Conservation (phyloP, 768 basidiomycete species). For the Lactifluus subvellereus region DNA sequence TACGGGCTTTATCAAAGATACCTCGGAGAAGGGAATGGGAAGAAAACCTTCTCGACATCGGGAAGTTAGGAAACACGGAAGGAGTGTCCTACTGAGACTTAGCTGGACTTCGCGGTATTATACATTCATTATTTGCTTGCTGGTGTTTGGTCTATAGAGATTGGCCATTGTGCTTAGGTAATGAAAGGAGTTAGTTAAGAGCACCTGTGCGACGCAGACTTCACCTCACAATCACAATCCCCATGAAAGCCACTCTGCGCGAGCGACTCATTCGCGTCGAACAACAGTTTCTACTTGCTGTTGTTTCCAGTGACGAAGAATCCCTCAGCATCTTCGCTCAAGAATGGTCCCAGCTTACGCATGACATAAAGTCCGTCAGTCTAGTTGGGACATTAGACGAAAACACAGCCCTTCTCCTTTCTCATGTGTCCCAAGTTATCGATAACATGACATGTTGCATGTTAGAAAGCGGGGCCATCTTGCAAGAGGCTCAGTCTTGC, state of each 20-base stretch:
- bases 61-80: background rate
- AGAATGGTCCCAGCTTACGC: slow-evolving; percentile 4
- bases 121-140: background rate
- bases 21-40: background rate
- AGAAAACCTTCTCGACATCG: background rate
- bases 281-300: slow-evolving; percentile 7
- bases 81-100: background rate
- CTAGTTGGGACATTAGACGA: background rate
- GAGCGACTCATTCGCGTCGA: background rate
- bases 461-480: background rate
- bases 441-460: background rate
- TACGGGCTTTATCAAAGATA: background rate
- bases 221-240: background rate
- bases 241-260: slow-evolving; percentile 6
- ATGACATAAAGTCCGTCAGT: background rate
- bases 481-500: background rate
- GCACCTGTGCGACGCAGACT: background rate
- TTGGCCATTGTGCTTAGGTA: slow-evolving; percentile 14
- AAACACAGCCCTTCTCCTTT: background rate
- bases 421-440: background rate
- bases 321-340: background rate
- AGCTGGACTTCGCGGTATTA: background rate
- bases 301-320: background rate
- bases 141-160: background rate
- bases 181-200: background rate